Percentiles rank a stretch among this genome's conserved stretches.
phyloP scores from a whole-genome alignment of 805 yeast species.

The Yamadazyma olivae region DNA sequence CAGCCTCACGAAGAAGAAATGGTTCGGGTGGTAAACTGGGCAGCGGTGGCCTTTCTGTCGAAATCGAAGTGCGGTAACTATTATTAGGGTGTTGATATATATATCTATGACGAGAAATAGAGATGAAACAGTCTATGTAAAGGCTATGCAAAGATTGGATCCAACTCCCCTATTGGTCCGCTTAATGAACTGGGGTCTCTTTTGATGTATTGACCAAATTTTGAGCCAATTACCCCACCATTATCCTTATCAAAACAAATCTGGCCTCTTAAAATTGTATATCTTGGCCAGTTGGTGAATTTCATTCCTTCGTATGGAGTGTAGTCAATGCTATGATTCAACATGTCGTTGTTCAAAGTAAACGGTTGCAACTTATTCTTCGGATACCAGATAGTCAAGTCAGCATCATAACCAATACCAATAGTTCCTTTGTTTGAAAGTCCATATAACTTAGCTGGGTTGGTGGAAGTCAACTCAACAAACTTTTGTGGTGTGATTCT shows the following conservation, averaged over 20 bases:
- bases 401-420: conserved; percentile 48
- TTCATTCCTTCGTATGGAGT: conserved; percentile 38
- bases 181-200: conserved; percentile 4
- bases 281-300: conserved; percentile 47
- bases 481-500: conserved; percentile 38
- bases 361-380: conserved; percentile 17
- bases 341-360: conserved; percentile 20
- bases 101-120: too few relatives aligned
- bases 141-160: conserved; percentile 3
- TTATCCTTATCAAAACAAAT: conserved; percentile 26
- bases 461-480: conserved; percentile 44
- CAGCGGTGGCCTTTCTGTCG: too few relatives aligned
- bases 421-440: conserved; percentile 36
- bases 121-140: too few relatives aligned
- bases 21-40: too few relatives aligned
- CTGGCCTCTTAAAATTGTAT: conserved; percentile 37
- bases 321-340: conserved; percentile 37
- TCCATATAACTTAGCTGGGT: conserved; percentile 47
- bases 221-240: conserved; percentile 5
- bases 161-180: conserved; percentile 3
- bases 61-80: too few relatives aligned
- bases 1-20: too few relatives aligned
- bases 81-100: too few relatives aligned
- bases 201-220: neutral
- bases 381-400: conserved; percentile 48